Base-by-base conservation (phyloP, 2,329 filamentous ascomycete species). In the Colletotrichum incanum region DNA sequence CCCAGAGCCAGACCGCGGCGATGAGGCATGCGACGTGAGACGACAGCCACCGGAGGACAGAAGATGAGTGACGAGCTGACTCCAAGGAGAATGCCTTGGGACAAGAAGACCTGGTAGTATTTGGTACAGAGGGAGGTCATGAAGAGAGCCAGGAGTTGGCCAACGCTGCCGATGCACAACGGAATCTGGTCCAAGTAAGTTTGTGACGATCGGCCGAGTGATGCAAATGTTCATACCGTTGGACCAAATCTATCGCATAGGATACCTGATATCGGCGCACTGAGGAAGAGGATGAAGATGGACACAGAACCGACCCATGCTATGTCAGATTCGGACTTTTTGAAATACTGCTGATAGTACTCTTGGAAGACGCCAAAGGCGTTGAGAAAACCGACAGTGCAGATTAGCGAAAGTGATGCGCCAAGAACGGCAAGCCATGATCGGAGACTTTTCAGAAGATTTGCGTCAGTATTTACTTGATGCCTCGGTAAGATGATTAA, bases 221-320 rank as follows among this genome's bases (percentile, higher is more conserved):
- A 69, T 85, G 81, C 4, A 87, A 86, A 4, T 79, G 77, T 76
- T 88, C 87, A 58, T 82, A 85, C 68, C 41, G 63, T 71, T 2
- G 68, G 49, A 1, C 56, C 63, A 0, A 87, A 73, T 0, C 82
- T 85, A 0, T 87, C 88, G 5, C 82, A 78, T 4, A 86, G 43
- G 9, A 83, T 75, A 9, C 85, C 84, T 3, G 82, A 56, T 34
- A 63, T 31, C 7, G 68, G 64, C 1, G 49, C 68, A 5, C 56
- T 75, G 6, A 84, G 76, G 26, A 84, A 76, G 23, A 88, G 79
- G 2, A 89, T 76, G 50, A 84, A 86, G 0, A 80, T 79, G 65
- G 87, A 86, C 4, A 86, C 75, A 5, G 85, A 84, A 18, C 86
- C 86, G 20, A 88, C 84, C 81, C 79, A 86, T 7, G 85, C 81